Base-by-base conservation (phyloP, 176 grass and related monocot genomes). In the Avena eriantha region DNA sequence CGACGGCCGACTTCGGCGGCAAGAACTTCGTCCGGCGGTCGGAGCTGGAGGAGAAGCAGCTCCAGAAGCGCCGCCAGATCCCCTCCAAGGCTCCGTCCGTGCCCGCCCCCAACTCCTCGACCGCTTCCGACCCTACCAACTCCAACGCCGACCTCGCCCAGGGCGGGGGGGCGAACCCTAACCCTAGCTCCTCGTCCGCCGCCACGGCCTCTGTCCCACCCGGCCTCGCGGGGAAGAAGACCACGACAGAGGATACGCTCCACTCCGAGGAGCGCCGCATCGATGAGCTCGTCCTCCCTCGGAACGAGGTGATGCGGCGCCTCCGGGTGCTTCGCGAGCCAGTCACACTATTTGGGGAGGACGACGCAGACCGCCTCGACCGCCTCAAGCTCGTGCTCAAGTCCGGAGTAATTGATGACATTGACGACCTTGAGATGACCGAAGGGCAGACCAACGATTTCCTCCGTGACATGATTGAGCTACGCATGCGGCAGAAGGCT, bases 401-500 rank as follows among this genome's bases (percentile, higher is more conserved):
- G 88, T 96, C 90, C 11, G 90, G 92, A 1, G 78, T 88, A n/a
- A 34, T 98, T 1, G 96, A 95, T 64, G 89, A 90, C 34, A 92
- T 95, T 10, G 89, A 93, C 35, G 96, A 95, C 72, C 85, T 88
- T 53, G 90, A 98, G 77, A 98, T 98, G 88, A 92, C 81, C 0
- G 96, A 98, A 50, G 96, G 93, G 8, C 96, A 98, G 88, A 91
- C 93, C 26, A 98, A 98, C 22, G 96, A 98, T 57, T 95, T 98
- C 84, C 91, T 95, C 79, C 86, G 93, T 7, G 96, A 98, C 82
- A 98, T 98, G 81, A 81, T 86, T 26, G 93, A 95, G 91, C 90
- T 95, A 57, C 87, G 91, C 71, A 90, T 92, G 86, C 86, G 93
- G 59, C 93, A 98, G 72, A 95, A 89, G 76, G 36, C 88, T 0